These are phyloP conservation scores for Fremontodendron californicum DNA, from an alignment of 345 rosid genomes.

Conservation along the genomic window DNA sequence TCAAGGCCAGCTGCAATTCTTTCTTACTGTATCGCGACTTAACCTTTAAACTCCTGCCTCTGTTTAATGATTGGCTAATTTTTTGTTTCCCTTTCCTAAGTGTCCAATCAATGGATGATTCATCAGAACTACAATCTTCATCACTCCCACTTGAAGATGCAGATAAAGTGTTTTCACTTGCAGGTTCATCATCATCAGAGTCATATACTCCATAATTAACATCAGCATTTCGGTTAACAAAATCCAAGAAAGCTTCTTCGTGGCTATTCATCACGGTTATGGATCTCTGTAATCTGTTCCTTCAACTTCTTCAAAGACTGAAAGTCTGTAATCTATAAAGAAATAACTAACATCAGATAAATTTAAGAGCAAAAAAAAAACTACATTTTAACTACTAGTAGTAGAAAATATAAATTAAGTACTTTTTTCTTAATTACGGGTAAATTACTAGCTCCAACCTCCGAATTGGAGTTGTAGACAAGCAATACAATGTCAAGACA, in stretches of 20 bases:
- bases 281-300: background rate
- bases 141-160: constrained; percentile 1
- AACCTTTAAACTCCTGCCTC: background rate
- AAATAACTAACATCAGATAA: too few relatives aligned
- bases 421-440: too few relatives aligned
- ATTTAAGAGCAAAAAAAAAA: too few relatives aligned
- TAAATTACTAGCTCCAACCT: too few relatives aligned
- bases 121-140: background rate
- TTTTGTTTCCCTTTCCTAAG: background rate
- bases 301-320: background rate
- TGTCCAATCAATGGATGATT: background rate
- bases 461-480: too few relatives aligned
- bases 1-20: background rate
- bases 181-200: background rate
- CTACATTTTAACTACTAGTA: too few relatives aligned
- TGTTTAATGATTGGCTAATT: background rate
- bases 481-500: too few relatives aligned
- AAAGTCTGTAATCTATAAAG: background rate
- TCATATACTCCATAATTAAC: background rate
- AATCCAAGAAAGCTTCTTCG: background rate
- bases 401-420: too few relatives aligned
- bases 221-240: background rate
- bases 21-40: background rate
- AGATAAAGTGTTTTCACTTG: background rate
- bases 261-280: background rate